Conservation (phyloP, 768 basidiomycete genomes). For the Dioszegia crocea region DNA sequence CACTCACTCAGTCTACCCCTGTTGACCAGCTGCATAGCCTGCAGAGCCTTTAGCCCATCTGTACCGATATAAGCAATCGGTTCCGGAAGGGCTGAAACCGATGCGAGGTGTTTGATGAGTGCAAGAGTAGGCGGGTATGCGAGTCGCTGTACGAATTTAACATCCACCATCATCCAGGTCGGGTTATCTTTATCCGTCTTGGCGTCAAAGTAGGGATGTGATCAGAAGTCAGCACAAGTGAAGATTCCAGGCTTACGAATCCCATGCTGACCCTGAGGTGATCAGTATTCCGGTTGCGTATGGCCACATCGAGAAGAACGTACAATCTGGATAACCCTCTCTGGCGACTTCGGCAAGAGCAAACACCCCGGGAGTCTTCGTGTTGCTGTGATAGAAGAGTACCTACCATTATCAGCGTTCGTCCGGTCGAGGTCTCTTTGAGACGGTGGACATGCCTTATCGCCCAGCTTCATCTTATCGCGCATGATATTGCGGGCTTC, state of each 20-base stretch:
- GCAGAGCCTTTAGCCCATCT: conserved; percentile 56
- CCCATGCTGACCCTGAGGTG: conserved; percentile 78
- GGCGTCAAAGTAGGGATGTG: conserved; percentile 59
- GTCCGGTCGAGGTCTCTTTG: not conserved
- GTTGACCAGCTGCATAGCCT: conserved; percentile 73
- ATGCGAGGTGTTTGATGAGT: conserved; percentile 65
- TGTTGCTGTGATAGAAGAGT: conserved; percentile 48
- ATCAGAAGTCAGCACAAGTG: conserved; percentile 22
- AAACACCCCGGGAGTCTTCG: conserved; percentile 43
- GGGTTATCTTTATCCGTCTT: conserved; percentile 73
- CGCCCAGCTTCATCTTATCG: conserved; percentile 46
- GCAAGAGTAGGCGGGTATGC: conserved; percentile 72
- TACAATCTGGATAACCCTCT: conserved; percentile 87
- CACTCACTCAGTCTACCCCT: conserved; percentile 68
- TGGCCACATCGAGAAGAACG: conserved; percentile 43
- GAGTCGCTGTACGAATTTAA: conserved; percentile 61
- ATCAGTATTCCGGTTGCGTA: not conserved
- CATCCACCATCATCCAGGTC: conserved; percentile 76
- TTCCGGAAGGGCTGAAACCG: conserved; percentile 53
- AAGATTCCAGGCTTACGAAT: conserved; percentile 58
- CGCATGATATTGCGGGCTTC: conserved; percentile 50
- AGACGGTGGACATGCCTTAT: conserved; percentile 27
- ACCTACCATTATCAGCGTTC: conserved; percentile 23
- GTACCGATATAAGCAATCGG: conserved; percentile 66
- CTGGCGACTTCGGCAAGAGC: conserved; percentile 61